A percentile compares a stretch with the other conserved stretches of the same genome.
Evolutionary conservation across 2,329 filamentous ascomycete species (phyloP).

Genomic region (Coniochaeta sp.): DNA sequence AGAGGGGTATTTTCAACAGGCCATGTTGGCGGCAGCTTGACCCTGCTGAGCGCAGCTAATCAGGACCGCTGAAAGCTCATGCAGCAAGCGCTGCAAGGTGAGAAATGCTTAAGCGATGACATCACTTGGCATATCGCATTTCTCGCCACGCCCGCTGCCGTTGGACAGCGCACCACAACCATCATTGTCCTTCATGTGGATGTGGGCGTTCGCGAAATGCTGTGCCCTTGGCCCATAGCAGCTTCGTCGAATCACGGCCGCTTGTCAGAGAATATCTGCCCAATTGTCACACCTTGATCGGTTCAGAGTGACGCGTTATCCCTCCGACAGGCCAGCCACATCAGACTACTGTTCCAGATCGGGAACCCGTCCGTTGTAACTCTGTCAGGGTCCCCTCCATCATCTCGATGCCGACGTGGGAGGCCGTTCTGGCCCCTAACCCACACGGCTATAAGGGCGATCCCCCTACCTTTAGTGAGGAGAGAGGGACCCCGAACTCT

Average conservation of each 20-base stretch:
- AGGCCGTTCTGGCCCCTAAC: background rate
- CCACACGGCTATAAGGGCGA: background rate
- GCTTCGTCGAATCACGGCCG: too few relatives aligned
- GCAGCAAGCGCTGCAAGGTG: background rate
- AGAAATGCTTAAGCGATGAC: conserved; percentile 2
- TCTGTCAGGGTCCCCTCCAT: background rate
- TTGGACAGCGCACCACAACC: background rate
- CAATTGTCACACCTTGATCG: too few relatives aligned
- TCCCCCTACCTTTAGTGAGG: background rate
- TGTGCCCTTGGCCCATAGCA: too few relatives aligned
- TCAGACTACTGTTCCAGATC: background rate
- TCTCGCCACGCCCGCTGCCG: background rate
- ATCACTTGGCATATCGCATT: background rate
- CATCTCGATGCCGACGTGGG: too few relatives aligned
- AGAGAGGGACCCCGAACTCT: background rate
- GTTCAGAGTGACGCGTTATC: too few relatives aligned
- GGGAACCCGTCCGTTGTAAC: background rate
- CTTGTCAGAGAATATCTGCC: too few relatives aligned
- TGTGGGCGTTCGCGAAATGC: background rate
- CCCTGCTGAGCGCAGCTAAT: conserved; percentile 1
- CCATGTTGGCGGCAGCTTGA: too few relatives aligned
- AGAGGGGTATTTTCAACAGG: too few relatives aligned
- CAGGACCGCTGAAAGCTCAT: background rate
- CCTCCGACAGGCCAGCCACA: too few relatives aligned
- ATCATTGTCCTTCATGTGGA: background rate